phyloP scores from a whole-genome alignment of 441 rosid species.

The Jatropha podagrica region DNA sequence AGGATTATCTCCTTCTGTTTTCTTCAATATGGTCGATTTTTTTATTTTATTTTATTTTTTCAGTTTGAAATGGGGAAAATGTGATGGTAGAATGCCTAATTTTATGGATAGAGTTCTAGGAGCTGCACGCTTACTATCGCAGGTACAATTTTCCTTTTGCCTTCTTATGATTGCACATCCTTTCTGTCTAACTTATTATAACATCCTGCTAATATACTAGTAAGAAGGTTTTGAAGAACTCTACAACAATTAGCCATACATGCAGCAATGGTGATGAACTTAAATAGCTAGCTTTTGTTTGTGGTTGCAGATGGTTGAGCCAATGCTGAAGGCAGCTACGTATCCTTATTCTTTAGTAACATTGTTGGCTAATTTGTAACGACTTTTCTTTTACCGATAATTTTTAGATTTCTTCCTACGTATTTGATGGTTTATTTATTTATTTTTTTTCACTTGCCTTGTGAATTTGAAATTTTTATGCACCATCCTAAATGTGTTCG shows the following conservation, averaged over 20 bases:
- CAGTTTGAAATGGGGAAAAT: constrained; percentile 74
- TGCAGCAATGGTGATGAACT: neutral
- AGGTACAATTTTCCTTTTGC: constrained; percentile 37
- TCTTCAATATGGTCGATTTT: neutral
- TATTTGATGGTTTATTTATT: neutral
- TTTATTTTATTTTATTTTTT: neutral
- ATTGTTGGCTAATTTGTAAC: constrained; percentile 6
- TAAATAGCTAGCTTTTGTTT: neutral
- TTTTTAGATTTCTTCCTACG: neutral
- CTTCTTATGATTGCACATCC: neutral
- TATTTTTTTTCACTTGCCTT: neutral
- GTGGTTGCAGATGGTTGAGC: constrained; percentile 79
- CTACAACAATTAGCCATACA: neutral
- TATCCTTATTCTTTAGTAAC: constrained; percentile 35
- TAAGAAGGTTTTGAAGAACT: neutral
- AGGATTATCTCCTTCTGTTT: neutral
- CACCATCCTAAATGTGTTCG: neutral
- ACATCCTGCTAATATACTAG: neutral
- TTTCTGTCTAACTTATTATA: neutral
- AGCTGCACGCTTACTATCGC: constrained; percentile 70
- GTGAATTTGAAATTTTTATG: neutral
- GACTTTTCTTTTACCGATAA: neutral
- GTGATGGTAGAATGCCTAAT: constrained; percentile 53
- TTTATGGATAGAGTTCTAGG: constrained; percentile 80
- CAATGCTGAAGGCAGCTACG: constrained; percentile 82